These are phyloP conservation scores for Parastagonospora avenae DNA, from an alignment of 2,329 filamentous ascomycete species.

Conservation along the genomic window DNA sequence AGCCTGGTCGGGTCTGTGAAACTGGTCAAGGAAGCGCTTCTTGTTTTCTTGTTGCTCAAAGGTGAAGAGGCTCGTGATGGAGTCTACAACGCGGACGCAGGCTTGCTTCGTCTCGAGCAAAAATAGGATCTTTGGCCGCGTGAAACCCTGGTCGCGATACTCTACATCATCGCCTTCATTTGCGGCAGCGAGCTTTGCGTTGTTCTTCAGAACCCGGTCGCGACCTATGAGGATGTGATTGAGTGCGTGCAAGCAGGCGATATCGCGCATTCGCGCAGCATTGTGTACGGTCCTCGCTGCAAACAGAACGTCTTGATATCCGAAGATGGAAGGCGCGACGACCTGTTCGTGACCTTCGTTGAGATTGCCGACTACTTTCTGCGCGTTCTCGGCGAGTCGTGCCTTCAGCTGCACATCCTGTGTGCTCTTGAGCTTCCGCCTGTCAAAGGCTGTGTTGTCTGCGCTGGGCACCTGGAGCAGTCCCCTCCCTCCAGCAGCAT, in stretches of 20 bases:
- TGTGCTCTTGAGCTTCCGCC: conserved; percentile 28
- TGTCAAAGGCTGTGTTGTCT: conserved; percentile 17
- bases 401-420: conserved; percentile 41
- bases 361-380: conserved; percentile 55
- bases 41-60: conserved; percentile 95
- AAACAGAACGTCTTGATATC: conserved; percentile 80
- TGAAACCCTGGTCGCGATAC: conserved; percentile 91
- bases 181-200: conserved; percentile 73
- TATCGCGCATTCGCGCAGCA: conserved; percentile 68
- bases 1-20: conserved; percentile 69
- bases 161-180: conserved; percentile 68
- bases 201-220: conserved; percentile 91
- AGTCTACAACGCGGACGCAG: conserved; percentile 77
- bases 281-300: conserved; percentile 74
- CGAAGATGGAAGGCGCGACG: conserved; percentile 75
- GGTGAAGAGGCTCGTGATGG: conserved; percentile 74
- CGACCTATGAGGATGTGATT: conserved; percentile 95
- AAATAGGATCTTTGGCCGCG: conserved; percentile 89
- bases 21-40: conserved; percentile 87
- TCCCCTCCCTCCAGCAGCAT: conserved; percentile 32
- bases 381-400: conserved; percentile 36
- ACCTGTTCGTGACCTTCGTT: conserved; percentile 63
- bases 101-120: conserved; percentile 87
- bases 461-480: conserved; percentile 32
- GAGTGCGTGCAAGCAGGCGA: conserved; percentile 80